phyloP scores from a whole-genome alignment of 2,329 filamentous ascomycete species.

The Arthrobotrys entomopaga region DNA sequence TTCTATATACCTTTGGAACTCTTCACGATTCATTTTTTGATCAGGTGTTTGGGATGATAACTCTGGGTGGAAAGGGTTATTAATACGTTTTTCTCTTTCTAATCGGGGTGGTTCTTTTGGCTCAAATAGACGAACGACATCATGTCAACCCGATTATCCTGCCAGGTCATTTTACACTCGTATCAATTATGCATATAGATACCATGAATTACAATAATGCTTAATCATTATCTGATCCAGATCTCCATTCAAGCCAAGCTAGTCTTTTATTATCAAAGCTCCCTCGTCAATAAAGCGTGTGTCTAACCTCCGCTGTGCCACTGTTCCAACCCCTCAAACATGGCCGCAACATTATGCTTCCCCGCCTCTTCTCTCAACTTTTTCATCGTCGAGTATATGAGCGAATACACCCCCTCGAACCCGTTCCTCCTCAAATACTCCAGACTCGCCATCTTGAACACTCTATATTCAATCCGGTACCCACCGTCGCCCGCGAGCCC shows the following conservation, averaged over 20 bases:
- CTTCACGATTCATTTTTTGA: too few species aligned
- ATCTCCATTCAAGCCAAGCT: too few species aligned
- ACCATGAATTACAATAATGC: conserved; percentile 23
- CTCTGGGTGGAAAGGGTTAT: too few species aligned
- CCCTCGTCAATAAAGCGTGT: too few species aligned
- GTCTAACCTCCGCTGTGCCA: conserved; percentile 21
- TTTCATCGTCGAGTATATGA: conserved; percentile 86
- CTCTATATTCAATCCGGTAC: conserved; percentile 74
- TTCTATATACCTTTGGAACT: too few species aligned
- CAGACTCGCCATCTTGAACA: conserved; percentile 79
- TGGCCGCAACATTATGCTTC: conserved; percentile 39
- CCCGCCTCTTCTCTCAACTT: conserved; percentile 51
- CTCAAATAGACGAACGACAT: too few species aligned
- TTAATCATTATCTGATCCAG: conserved; percentile 19
- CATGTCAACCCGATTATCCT: too few species aligned
- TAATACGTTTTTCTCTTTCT: too few species aligned
- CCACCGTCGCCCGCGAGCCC: conserved; percentile 74
- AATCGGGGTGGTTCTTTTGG: too few species aligned
- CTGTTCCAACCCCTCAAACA: conserved; percentile 45
- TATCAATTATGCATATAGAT: conserved; percentile 11
- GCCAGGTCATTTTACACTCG: too few species aligned
- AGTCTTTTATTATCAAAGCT: too few species aligned
- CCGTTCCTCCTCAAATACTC: conserved; percentile 73
- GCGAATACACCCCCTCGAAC: conserved; percentile 72
- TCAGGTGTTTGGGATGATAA: too few species aligned